Evolutionary conservation across 2,329 filamentous ascomycete species (phyloP).

Genomic region (Spiromastix sp.): DNA sequence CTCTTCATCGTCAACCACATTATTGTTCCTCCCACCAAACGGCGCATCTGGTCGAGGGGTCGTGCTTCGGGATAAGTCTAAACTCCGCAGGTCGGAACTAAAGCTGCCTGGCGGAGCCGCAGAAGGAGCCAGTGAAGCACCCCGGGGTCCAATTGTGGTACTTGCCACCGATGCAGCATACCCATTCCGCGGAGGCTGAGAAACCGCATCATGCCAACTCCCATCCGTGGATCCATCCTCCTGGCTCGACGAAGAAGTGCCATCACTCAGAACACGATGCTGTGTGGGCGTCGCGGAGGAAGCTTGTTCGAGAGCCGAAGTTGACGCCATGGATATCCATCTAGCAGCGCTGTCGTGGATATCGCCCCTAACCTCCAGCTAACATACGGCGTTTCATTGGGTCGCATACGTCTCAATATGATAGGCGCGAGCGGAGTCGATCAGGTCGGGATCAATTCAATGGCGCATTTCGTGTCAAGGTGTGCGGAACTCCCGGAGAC

Average conservation of each 20-base stretch:
- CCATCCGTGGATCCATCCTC: slow-evolving; percentile 28
- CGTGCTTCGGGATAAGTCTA: slow-evolving; percentile 52
- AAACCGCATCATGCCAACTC: slow-evolving; percentile 26
- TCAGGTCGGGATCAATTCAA: too few species aligned
- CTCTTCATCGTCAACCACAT: slow-evolving; percentile 52
- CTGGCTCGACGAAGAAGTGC: slow-evolving; percentile 27
- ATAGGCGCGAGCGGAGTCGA: neutral
- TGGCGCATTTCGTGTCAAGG: too few species aligned
- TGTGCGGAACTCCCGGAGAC: too few species aligned
- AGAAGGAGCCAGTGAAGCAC: slow-evolving; percentile 59
- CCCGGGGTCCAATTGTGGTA: slow-evolving; percentile 56
- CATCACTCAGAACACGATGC: slow-evolving; percentile 28
- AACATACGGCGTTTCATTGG: slow-evolving; percentile 10
- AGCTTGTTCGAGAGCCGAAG: slow-evolving; percentile 30
- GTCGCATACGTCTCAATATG: too few species aligned
- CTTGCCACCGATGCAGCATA: slow-evolving; percentile 47
- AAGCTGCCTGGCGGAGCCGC: slow-evolving; percentile 75
- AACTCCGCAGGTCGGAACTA: slow-evolving; percentile 72
- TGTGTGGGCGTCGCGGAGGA: slow-evolving; percentile 33
- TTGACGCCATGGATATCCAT: slow-evolving; percentile 38
- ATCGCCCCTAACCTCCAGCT: slow-evolving; percentile 9
- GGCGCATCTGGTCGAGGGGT: slow-evolving; percentile 48
- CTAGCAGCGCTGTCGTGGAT: slow-evolving; percentile 21
- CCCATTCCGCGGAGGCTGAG: slow-evolving; percentile 26
- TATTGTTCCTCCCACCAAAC: slow-evolving; percentile 34